Percentiles rank a stretch among this genome's conserved stretches.
Evolutionary conservation across 2,329 filamentous ascomycete genomes (phyloP).

Genomic region (Alternaria panax): DNA sequence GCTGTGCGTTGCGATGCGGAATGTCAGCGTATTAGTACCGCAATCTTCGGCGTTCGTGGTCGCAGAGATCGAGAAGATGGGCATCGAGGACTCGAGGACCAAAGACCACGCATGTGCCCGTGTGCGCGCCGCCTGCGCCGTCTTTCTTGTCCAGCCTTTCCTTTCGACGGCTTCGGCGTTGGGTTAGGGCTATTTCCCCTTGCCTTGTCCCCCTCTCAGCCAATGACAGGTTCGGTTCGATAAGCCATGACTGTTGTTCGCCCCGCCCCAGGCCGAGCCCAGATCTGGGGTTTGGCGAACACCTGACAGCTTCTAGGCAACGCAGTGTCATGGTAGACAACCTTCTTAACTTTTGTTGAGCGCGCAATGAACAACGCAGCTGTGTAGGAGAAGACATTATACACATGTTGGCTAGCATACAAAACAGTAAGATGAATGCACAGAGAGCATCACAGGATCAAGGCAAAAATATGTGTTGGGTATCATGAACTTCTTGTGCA

Average conservation of each 20-base stretch:
- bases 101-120: conserved; percentile 9
- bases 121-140: conserved; percentile 1
- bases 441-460: conserved; percentile 3
- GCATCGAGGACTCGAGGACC: conserved; percentile 14
- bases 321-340: background rate
- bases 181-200: conserved; percentile 19
- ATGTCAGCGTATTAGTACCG: conserved; percentile 2
- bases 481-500: conserved; percentile 35
- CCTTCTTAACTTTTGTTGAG: background rate
- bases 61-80: conserved; percentile 2
- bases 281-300: conserved; percentile 20
- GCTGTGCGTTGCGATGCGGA: background rate
- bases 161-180: conserved; percentile 17
- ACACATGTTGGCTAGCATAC: background rate
- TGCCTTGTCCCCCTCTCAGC: conserved; percentile 11
- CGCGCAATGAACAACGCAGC: background rate
- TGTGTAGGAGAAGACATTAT: background rate
- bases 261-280: conserved; percentile 18
- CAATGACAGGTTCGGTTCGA: conserved; percentile 13
- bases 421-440: background rate
- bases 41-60: background rate
- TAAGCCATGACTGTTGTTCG: conserved; percentile 14
- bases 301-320: conserved; percentile 11
- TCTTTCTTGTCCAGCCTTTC: conserved; percentile 9
- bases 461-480: conserved; percentile 17